Percentiles rank a stretch among this genome's conserved stretches.
These are phyloP conservation scores for Tothia fuscella DNA, from an alignment of 2,329 filamentous ascomycete genomes.

Conservation along the genomic window DNA sequence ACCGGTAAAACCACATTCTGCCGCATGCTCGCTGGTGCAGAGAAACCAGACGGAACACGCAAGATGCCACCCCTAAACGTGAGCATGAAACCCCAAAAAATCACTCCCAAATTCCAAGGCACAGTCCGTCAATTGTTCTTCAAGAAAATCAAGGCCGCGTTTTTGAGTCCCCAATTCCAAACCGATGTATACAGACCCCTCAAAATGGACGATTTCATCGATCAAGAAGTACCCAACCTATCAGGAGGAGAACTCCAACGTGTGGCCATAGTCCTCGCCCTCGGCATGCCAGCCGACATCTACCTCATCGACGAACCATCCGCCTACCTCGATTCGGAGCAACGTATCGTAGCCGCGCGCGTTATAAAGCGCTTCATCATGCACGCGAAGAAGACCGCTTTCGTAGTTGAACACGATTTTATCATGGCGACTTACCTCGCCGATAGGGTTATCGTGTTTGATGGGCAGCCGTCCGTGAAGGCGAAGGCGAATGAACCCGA, in stretches of 20 bases:
- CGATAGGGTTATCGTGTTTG: slow-evolving; percentile 97
- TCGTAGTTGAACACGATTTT: slow-evolving; percentile 99
- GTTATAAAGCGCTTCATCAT: slow-evolving; percentile 99
- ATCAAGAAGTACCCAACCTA: slow-evolving; percentile 97
- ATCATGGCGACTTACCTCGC: slow-evolving; percentile 82
- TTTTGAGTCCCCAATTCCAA: slow-evolving; percentile 96
- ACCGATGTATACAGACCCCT: slow-evolving; percentile 99
- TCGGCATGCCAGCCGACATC: slow-evolving; percentile 91
- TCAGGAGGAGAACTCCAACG: slow-evolving; percentile 99
- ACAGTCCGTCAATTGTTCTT: slow-evolving; percentile 97
- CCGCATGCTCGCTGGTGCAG: slow-evolving; percentile 81
- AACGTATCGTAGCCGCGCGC: slow-evolving; percentile 92
- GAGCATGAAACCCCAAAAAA: slow-evolving; percentile 97
- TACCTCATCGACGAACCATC: slow-evolving; percentile 98
- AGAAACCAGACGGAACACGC: slow-evolving; percentile 74
- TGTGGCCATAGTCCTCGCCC: slow-evolving; percentile 94
- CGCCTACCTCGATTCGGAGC: slow-evolving; percentile 95
- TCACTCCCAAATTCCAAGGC: slow-evolving; percentile 94
- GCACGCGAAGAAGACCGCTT: slow-evolving; percentile 99
- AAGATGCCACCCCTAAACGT: slow-evolving; percentile 90
- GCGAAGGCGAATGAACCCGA: slow-evolving; percentile 83
- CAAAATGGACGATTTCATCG: slow-evolving; percentile 97
- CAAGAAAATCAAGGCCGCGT: slow-evolving; percentile 98
- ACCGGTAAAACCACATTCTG: slow-evolving; percentile 99
- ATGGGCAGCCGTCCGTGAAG: slow-evolving; percentile 80